Evolutionary conservation across 768 basidiomycete species (phyloP).

Genomic region (Russula vinacea): DNA sequence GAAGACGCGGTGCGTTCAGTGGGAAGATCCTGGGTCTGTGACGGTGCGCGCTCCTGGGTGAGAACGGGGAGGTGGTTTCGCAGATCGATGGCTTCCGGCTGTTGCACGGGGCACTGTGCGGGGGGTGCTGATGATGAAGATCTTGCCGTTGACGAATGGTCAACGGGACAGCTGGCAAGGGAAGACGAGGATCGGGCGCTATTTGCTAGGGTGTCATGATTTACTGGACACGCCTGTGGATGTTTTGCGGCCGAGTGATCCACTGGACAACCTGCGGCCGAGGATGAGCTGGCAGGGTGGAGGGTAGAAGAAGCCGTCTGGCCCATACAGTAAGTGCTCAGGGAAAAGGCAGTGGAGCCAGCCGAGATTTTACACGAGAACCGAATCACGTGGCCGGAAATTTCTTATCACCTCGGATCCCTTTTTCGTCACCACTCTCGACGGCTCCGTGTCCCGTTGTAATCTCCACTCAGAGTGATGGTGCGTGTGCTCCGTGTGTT

Average conservation of each 20-base stretch:
- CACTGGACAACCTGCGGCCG: constrained; percentile 29
- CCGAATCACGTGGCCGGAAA: no score
- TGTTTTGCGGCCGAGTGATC: constrained; percentile 23
- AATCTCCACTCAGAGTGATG: no score
- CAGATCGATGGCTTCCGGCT: constrained; percentile 58
- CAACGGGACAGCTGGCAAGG: constrained; percentile 41
- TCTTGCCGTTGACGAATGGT: constrained; percentile 33
- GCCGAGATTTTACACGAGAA: no score
- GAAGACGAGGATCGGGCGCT: constrained; percentile 27
- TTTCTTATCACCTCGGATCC: no score
- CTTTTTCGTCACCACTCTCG: no score
- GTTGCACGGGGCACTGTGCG: constrained; percentile 63
- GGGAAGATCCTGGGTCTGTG: constrained; percentile 60
- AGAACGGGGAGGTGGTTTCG: constrained; percentile 88
- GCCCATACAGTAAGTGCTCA: constrained; percentile 22
- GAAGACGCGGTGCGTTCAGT: constrained; percentile 74
- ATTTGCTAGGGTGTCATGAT: constrained; percentile 21
- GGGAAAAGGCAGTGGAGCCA: neutral
- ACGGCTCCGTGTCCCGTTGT: no score
- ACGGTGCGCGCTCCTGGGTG: constrained; percentile 59
- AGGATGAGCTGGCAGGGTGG: constrained; percentile 7
- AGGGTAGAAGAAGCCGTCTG: constrained; percentile 21
- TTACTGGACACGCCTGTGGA: constrained; percentile 22
- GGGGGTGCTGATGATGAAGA: constrained; percentile 27
- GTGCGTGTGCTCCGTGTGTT: no score